Evolutionary conservation across 345 rosid species (phyloP), one percentile per base, ranked within the genome.

Genomic region (Iberis pinnata): DNA sequence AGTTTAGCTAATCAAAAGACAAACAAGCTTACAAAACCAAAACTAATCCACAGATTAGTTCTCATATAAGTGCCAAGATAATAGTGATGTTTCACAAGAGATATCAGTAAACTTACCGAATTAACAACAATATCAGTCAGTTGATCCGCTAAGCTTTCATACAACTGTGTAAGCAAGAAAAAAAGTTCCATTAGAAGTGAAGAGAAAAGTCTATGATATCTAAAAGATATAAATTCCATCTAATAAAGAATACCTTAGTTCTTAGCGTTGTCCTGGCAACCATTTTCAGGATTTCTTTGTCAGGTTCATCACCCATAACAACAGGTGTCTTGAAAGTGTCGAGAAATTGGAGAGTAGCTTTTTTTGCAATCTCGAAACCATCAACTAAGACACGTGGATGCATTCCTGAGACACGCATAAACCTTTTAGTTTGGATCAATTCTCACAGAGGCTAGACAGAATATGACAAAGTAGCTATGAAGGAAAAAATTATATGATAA

Each of bases 301-400:
- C 99, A 55, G 84, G 88, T 62, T 93, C 97, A 61, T 77, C 67
- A 12, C 97, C 99, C 73, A 93, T 88, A 35, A 93, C 89, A 36
- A 93, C 99, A 33, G 94, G 97, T 67, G 95, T 88, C 79, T 82
- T 93, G 73, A 93, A 93, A 54, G 77, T 86, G 12, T 93, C 99
- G 42, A 93, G 95, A 61, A 86, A 83, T 38, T 85, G 88, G 16
- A 93, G 87, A 24, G 97, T 81, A 15, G 97, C 99, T 75, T 78
- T 80, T 70, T 93, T 93, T 2, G 99, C 99, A 67, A 86, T 80
- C 73, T 93, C 97, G 37, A 93, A 83, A 33, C 99, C 99, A 88
- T 93, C 99, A 68, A 88, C 92, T 68, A 93, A 65, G 63, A 93
- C 99, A 54, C 97, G 95, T 10, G 99, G 99, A 77, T 93, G 99